Base-by-base conservation (phyloP, 345 rosid species). In the Populus davidiana region DNA sequence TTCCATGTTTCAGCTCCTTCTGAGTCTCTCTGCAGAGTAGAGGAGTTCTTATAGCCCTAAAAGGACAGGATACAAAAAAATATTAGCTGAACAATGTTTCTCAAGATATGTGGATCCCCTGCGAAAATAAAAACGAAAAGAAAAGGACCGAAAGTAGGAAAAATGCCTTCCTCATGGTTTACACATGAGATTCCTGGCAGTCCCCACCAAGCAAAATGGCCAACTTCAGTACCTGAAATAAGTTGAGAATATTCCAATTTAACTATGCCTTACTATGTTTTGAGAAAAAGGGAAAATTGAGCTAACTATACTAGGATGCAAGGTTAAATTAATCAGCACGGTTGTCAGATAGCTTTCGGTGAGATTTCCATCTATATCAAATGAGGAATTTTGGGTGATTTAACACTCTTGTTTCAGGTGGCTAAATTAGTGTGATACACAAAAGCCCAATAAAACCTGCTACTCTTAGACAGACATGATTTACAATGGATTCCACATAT, bases 121-220 rank as follows among this genome's bases (percentile, higher is more conserved):
- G 21, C 71, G 56, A 7, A 62, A 72, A 69, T 44, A 14, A 33
- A 73, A 64, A 27, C n/a, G 50, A 78, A 54, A 72, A 47, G 49
- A 23, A 67, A 74, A 70, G 47, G 36, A 44, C 36, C 39, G 3
- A 56, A 78, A 64, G 43, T 44, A 21, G 70, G 39, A n/a, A 65
- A 11, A 78, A 74, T 79, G 80, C 79, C 73, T 65, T 73, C 38
- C 76, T 71, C 77, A 56, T 77, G 74, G 83, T 80, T 75, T 73
- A 70, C 39, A 65, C 76, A 56, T 7, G 62, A 82, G 75, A 83
- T 84, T 82, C 85, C 74, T 75, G 47, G 78, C 77, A 69, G 75
- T 38, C 82, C 78, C 75, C 80, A 77, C 83, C 70, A 39, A 70
- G 77, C 50, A 75, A 83, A 77, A 79, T 82, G 77, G 75, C 82